Conservation (phyloP, 805 yeast genomes). For the Teunomyces panamensis region DNA sequence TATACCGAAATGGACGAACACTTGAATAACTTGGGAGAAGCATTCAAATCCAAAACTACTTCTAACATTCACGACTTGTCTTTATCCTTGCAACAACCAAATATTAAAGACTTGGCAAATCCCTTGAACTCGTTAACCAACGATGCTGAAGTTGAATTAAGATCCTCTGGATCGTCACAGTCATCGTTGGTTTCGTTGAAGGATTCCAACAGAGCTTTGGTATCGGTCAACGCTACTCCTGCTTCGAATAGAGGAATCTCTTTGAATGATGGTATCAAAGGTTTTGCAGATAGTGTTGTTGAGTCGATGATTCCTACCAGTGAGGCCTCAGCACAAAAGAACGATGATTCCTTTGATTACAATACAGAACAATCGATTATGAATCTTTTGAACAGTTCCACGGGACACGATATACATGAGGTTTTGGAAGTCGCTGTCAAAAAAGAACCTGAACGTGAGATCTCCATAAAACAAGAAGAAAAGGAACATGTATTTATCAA, state of each 20-base stretch:
- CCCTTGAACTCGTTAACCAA: constrained; percentile 32
- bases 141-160: constrained; percentile 21
- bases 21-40: constrained; percentile 26
- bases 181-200: constrained; percentile 36
- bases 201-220: constrained; percentile 27
- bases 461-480: background rate
- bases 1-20: constrained; percentile 35
- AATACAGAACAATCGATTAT: constrained; percentile 40
- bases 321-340: background rate
- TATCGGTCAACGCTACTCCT: constrained; percentile 15
- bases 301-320: constrained; percentile 28
- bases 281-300: constrained; percentile 38
- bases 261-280: constrained; percentile 43
- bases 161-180: constrained; percentile 37
- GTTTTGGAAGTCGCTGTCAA: background rate
- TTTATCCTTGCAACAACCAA: constrained; percentile 22
- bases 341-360: constrained; percentile 33
- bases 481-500: background rate
- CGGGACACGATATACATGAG: constrained; percentile 7
- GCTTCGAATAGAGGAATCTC: constrained; percentile 16
- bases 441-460: background rate
- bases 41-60: constrained; percentile 24
- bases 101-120: constrained; percentile 19
- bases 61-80: constrained; percentile 37
- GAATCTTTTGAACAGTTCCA: constrained; percentile 30